Evolutionary conservation across 2,329 filamentous ascomycete genomes (phyloP), one percentile per base, ranked within the genome.

Genomic region (Ceratocystis diversiconidia): DNA sequence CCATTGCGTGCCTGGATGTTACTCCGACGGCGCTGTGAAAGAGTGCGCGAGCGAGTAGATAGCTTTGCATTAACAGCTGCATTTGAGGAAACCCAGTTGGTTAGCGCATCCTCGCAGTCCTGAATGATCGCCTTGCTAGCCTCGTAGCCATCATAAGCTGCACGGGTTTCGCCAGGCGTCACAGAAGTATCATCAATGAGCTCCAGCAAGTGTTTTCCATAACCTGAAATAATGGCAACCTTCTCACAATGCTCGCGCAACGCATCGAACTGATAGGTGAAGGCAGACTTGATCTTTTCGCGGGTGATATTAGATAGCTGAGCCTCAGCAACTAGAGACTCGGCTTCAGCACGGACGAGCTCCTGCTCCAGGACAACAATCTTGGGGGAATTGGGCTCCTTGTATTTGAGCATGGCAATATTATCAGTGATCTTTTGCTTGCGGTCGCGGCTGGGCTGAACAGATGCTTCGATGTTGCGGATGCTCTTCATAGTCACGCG

Each of bases 371-470:
- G 86, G 50, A 99, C 92, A 66, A 96, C 91, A 71, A 99, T 96
- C 79, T 91, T 94, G 69, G 92, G 92, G 44, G 92, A 96, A 80
- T 95, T 96, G 71, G 94, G 94, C 77, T 99, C 94, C 81, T 99
- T 99, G 85, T 97, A 99, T 78, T 99, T 99, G 72, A 99, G 84
- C 76, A 97, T 92, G 62, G 94, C 92, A 72, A 99, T 99, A 75
- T 97, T 90, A 75, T 99, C 94, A 72, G 90, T 96, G 73, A 99
- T 97, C 79, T 97, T 99, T 77, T 97, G 92, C 81, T 99, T 99
- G 94, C 94, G 89, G 78, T 99, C 94, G 78, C 94, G 85, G 80
- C 92, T 96, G 66, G 94, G 94, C 78, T 99, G 94, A 62, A 99
- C 94, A 25, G 92, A 97, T 67, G 92, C 92, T 77, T 99, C 94